These are phyloP conservation scores for Alternaria tenuissima DNA, from an alignment of 2,329 filamentous ascomycete genomes.

Conservation along the genomic window DNA sequence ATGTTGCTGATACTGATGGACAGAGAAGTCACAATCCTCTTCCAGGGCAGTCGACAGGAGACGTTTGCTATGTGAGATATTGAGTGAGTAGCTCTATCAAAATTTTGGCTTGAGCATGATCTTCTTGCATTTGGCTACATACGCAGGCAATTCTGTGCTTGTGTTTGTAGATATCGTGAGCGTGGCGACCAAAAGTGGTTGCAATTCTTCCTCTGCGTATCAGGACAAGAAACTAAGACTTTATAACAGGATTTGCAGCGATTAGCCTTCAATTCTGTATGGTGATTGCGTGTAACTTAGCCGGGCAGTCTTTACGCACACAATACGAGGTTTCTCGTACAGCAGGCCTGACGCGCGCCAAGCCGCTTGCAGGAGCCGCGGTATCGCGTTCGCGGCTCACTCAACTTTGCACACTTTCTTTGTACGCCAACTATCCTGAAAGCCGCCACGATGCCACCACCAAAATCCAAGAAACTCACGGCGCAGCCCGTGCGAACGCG, in stretches of 20 bases:
- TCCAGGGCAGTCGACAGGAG: neutral
- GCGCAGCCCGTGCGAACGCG: conserved; percentile 84
- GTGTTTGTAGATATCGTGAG: neutral
- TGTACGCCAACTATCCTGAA: neutral
- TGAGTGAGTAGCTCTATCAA: neutral
- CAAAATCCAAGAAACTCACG: conserved; percentile 78
- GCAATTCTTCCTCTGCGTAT: neutral
- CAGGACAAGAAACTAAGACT: neutral
- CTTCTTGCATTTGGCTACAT: neutral
- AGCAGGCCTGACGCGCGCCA: conserved; percentile 12
- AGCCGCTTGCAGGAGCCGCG: conserved; percentile 19
- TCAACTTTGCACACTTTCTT: conserved; percentile 1
- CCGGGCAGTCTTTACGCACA: neutral
- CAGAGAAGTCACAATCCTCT: neutral
- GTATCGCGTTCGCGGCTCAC: conserved; percentile 7
- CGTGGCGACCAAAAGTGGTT: neutral
- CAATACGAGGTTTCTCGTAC: neutral
- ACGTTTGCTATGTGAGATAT: neutral
- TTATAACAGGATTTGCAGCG: neutral
- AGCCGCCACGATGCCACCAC: conserved; percentile 61
- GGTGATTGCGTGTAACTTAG: neutral
- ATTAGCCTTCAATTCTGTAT: neutral
- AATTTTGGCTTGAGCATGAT: neutral
- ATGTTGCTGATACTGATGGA: neutral
- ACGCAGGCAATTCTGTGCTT: neutral